Evolutionary conservation across 208 protist genomes (phyloP).

Genomic region (Trypanosoma conorhini): DNA sequence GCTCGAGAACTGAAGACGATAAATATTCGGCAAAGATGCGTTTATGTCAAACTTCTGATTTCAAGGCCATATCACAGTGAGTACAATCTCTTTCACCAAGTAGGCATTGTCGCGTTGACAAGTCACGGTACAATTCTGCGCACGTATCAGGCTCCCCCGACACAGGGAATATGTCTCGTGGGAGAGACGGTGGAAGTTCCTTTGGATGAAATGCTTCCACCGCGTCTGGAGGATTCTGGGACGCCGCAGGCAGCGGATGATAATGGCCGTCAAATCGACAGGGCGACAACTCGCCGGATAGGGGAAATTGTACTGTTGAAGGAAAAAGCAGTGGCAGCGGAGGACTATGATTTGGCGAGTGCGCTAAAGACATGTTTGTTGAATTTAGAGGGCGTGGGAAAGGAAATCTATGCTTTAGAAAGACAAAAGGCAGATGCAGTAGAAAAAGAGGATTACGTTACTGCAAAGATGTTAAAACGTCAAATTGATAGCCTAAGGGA

Average conservation of each 20-base stretch:
- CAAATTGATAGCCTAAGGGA: conserved; percentile 66
- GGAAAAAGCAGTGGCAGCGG: conserved; percentile 64
- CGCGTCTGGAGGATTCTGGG: conserved; percentile 8
- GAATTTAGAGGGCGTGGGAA: conserved; percentile 40
- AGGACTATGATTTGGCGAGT: conserved; percentile 89
- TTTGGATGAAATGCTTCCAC: conserved; percentile 85
- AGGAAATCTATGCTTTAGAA: conserved; percentile 59
- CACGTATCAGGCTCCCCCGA: conserved; percentile 26
- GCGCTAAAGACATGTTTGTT: conserved; percentile 67
- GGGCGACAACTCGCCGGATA: conserved; percentile 34
- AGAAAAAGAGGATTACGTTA: conserved; percentile 70
- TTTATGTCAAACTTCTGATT: conserved; percentile 87
- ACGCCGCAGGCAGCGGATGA: conserved; percentile 11
- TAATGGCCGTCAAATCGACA: conserved; percentile 31
- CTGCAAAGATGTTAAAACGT: conserved; percentile 79
- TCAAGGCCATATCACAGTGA: conserved; percentile 67
- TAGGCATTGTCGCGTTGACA: conserved; percentile 80
- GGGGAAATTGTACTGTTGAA: conserved; percentile 64
- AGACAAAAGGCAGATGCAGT: conserved; percentile 72
- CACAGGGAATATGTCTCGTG: conserved; percentile 38
- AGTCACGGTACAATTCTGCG: conserved; percentile 63
- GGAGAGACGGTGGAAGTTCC: conserved; percentile 53
- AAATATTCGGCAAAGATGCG: conserved; percentile 56
- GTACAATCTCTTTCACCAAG: conserved; percentile 89
- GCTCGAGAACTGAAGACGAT: conserved; percentile 91